Evolutionary conservation across 345 rosid genomes (phyloP), one percentile per base, ranked within the genome.

Genomic region (Rhizophora mangle): DNA sequence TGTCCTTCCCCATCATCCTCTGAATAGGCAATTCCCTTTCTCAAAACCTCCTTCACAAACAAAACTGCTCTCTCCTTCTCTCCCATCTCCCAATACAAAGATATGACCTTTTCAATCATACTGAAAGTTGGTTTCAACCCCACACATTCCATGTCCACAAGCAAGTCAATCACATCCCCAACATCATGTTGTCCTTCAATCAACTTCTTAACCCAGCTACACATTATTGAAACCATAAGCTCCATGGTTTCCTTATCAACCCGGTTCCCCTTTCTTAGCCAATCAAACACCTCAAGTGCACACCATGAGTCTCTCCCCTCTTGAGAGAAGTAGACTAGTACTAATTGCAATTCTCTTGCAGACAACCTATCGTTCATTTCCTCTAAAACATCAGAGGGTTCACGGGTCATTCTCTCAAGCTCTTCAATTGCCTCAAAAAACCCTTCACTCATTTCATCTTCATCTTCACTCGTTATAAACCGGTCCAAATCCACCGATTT

Each of bases 271-370:
- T 88, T 91, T 47, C 79, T 86, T 55, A 93, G 72, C 97, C 98
- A 93, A 73, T 93, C 98, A 64, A 93, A 93, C 19, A 93, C 97
- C 79, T 93, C 98, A 6, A 93, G 92, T 0, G 97, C 90, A 64
- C 98, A 93, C 98, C 98, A 91, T 0, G 97, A 93, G 43, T 93
- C 98, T 65, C 97, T 86, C 64, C 98, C 98, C 76, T 93, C 97
- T 64, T 89, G 98, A 43, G 98, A 82, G 73, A 93, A 93, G 78
- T 93, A 93, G 10, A 93, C 98, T 15, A 93, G 73, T 68, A 93
- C 96, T 29, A 93, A 71, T 5, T 89, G 98, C 49, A 93, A 66
- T 31, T 93, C 97, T 71, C 90, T 77, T 0, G 89, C 86, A 0
- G 98, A 93, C 4, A 93, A 69, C 16, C 87, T 81, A 51, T 93